Evolutionary conservation across 177 flowering plant genomes (phyloP).

Genomic region (Vitis hybrid): DNA sequence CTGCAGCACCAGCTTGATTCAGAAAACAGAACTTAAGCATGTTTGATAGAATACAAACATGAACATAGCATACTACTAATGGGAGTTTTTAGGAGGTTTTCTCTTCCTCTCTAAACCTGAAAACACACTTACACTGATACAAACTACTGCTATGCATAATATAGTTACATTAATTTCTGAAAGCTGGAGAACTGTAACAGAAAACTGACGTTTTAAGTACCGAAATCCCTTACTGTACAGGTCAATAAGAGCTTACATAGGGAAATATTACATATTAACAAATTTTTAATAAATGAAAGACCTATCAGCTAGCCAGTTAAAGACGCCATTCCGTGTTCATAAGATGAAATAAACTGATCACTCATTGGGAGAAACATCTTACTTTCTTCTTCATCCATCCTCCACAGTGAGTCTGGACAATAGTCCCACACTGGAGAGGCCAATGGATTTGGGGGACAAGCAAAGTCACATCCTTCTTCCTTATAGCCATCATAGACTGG

Average conservation of each 20-base stretch:
- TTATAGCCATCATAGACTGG: conserved; percentile 26
- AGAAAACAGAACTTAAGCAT: neutral
- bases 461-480: conserved; percentile 31
- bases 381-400: conserved; percentile 54
- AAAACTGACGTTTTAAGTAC: conserved; percentile 12
- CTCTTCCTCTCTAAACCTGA: conserved; percentile 9
- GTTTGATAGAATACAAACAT: conserved; percentile 19
- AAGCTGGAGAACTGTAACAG: conserved; percentile 9
- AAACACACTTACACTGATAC: conserved; percentile 6
- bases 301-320: conserved; percentile 23
- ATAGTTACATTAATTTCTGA: conserved; percentile 14
- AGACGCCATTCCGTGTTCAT: conserved; percentile 23
- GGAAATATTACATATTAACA: conserved; percentile 20
- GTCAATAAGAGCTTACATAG: conserved; percentile 16
- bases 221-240: conserved; percentile 20
- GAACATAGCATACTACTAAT: conserved; percentile 3
- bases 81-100: conserved; percentile 4
- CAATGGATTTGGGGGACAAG: conserved; percentile 46
- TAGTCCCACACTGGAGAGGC: conserved; percentile 71
- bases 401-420: conserved; percentile 56
- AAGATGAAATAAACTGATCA: conserved; percentile 27
- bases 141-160: conserved; percentile 13
- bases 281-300: conserved; percentile 19
- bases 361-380: conserved; percentile 38
- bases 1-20: neutral